Evolutionary conservation across 495 filamentous ascomycete species (phyloP).

Genomic region (Terfezia boudieri): DNA sequence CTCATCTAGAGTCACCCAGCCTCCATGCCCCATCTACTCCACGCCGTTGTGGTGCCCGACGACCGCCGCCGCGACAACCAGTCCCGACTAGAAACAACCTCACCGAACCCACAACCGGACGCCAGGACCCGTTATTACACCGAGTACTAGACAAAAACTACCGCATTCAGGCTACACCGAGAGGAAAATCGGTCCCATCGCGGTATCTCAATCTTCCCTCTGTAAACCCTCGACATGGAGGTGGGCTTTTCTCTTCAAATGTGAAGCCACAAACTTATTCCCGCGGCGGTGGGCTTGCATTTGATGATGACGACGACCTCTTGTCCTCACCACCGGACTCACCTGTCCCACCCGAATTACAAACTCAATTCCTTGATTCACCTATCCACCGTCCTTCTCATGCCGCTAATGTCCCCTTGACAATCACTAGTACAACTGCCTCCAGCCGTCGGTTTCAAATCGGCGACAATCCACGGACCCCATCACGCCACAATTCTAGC

Average conservation of each 20-base stretch:
- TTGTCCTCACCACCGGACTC: constrained; percentile 45
- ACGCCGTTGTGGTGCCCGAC: constrained; percentile 27
- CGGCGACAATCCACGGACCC: not conserved
- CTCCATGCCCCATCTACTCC: constrained; percentile 32
- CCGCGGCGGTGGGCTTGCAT: constrained; percentile 6
- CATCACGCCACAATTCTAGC: not conserved
- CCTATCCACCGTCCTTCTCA: not conserved
- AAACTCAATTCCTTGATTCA: constrained; percentile 7
- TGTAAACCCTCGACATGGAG: not conserved
- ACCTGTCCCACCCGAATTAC: constrained; percentile 13
- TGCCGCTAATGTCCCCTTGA: constrained; percentile 5
- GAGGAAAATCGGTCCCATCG: constrained; percentile 23
- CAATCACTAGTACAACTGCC: constrained; percentile 3
- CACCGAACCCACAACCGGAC: constrained; percentile 15
- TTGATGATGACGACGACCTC: constrained; percentile 44
- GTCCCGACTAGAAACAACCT: constrained; percentile 22
- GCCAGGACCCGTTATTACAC: constrained; percentile 56
- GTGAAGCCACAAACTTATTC: constrained; percentile 17
- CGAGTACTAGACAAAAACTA: constrained; percentile 76
- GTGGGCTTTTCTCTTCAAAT: not conserved
- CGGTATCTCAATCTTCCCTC: constrained; percentile 22
- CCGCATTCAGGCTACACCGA: constrained; percentile 75
- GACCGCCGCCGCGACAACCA: constrained; percentile 26
- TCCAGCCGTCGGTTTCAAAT: not conserved
- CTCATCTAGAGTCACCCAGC: constrained; percentile 18